Conservation (phyloP, 495 filamentous ascomycete genomes). For the Penicillium macrosclerotiorum region DNA sequence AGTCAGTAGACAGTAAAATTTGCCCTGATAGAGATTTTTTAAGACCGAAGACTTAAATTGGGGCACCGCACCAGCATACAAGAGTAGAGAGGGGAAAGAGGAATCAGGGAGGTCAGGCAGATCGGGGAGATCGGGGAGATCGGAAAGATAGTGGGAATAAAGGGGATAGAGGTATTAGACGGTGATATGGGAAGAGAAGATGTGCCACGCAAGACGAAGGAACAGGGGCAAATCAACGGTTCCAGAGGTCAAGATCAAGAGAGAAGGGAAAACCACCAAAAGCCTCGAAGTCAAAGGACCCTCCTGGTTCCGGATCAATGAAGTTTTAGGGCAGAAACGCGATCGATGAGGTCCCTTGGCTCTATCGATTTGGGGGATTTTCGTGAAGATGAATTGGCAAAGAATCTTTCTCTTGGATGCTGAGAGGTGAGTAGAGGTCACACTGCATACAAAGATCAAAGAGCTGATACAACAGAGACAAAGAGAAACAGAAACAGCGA, state of each 20-base stretch:
- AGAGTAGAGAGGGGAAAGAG: too few relatives aligned
- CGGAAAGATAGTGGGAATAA: constrained; percentile 8
- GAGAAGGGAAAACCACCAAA: too few relatives aligned
- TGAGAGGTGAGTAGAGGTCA: constrained; percentile 27
- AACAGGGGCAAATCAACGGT: too few relatives aligned
- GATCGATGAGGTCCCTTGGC: constrained; percentile 27
- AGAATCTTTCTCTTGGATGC: constrained; percentile 31
- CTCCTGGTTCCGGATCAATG: too few relatives aligned
- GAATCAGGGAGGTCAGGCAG: too few relatives aligned
- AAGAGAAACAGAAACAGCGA: constrained; percentile 4
- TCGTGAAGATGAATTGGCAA: constrained; percentile 27
- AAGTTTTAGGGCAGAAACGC: constrained; percentile 16
- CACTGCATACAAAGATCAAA: constrained; percentile 41
- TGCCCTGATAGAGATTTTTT: too few relatives aligned
- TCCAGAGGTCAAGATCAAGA: too few relatives aligned
- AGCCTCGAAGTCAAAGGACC: too few relatives aligned
- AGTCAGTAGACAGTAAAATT: too few relatives aligned
- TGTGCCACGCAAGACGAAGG: too few relatives aligned
- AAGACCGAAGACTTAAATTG: constrained; percentile 32
- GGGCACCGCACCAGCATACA: constrained; percentile 30
- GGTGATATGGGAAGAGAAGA: not conserved
- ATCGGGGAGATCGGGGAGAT: constrained; percentile 16
- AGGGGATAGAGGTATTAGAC: not conserved
- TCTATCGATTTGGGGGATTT: constrained; percentile 30
- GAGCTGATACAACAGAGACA: not conserved